phyloP scores from a whole-genome alignment of 768 basidiomycete genomes.

The Podaxis sp. region DNA sequence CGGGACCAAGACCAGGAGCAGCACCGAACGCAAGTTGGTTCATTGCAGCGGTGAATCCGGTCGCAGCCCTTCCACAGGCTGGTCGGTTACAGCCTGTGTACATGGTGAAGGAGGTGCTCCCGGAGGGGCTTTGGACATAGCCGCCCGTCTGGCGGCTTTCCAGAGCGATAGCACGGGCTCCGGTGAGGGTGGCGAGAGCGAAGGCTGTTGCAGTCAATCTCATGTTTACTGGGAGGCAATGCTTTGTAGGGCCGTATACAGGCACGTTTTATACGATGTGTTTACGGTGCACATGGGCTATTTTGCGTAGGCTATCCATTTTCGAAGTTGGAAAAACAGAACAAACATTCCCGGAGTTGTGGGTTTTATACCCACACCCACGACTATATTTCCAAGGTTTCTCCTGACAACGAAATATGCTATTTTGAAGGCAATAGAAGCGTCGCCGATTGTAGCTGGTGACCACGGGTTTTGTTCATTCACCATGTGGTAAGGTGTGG shows the following conservation, averaged over 20 bases:
- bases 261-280: neutral
- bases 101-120: slow-evolving; percentile 55
- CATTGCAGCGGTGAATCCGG: slow-evolving; percentile 56
- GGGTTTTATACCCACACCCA: neutral
- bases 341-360: neutral
- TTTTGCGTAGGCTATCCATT: neutral
- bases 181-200: slow-evolving; percentile 22
- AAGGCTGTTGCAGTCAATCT: slow-evolving; percentile 22
- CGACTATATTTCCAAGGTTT: slow-evolving; percentile 11
- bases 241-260: neutral
- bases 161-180: slow-evolving; percentile 25
- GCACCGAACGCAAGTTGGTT: slow-evolving; percentile 59
- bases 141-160: slow-evolving; percentile 43
- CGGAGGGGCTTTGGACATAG: slow-evolving; percentile 54
- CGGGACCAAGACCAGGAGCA: slow-evolving; percentile 46
- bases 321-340: neutral
- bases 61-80: slow-evolving; percentile 52
- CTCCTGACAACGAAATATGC: neutral
- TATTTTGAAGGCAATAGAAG: slow-evolving; percentile 1
- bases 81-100: slow-evolving; percentile 52
- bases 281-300: neutral
- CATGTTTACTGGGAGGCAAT: slow-evolving; percentile 16
- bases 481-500: neutral
- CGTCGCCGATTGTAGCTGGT: neutral
- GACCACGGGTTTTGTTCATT: slow-evolving; percentile 3